Base-by-base conservation (phyloP, 495 filamentous ascomycete species). In the Penicillium soppii region DNA sequence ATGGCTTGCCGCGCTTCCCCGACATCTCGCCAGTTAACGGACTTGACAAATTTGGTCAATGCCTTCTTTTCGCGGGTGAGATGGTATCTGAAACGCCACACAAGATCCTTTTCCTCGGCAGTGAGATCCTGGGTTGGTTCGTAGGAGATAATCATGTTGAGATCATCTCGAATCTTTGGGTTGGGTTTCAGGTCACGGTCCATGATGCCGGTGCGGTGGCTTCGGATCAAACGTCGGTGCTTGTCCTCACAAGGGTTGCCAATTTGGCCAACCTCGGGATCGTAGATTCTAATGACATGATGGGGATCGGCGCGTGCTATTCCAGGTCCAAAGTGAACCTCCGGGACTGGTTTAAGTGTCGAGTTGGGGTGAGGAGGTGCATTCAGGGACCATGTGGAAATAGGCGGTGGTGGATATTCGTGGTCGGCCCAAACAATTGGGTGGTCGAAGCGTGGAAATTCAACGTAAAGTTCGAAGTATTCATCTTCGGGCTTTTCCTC, bases 211-310 rank as follows among this genome's bases (percentile, higher is more conserved):
- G 91, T 95, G n/a, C 94, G 83, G 62, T 96, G 89, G 59, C 90
- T 94, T 56, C 94, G 84, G 42, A 97, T 89, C 29, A 99, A 82
- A 41, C 91, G 77, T 16, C 94, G 84, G 59, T 99, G 95, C 66
- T 97, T 97, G 71, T 84, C 91, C 71, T 99, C 94, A 13, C 89
- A 91, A 15, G 92, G 94, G 66, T 99, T 99, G 39, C 95, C 91
- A 40, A 79, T 80, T 5, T 86, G 83, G 1, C 89, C 89, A 46
- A 95, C 84, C 66, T 99, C 94, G 0, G 95, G 91, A 57, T 99
- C 94, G 62, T 97, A 99, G 0, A 97, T 90, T 36, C 82, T 75
- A 41, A 96, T 86, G 7, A 96, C 71, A 5, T 69, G 75, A 21
- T 71, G 63, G n/a, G 71, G 71, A 52, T 71, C 68, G 15, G 74